Evolutionary conservation across 108 stramenopile species (phyloP).

Genomic region (Craspedostauros australis): DNA sequence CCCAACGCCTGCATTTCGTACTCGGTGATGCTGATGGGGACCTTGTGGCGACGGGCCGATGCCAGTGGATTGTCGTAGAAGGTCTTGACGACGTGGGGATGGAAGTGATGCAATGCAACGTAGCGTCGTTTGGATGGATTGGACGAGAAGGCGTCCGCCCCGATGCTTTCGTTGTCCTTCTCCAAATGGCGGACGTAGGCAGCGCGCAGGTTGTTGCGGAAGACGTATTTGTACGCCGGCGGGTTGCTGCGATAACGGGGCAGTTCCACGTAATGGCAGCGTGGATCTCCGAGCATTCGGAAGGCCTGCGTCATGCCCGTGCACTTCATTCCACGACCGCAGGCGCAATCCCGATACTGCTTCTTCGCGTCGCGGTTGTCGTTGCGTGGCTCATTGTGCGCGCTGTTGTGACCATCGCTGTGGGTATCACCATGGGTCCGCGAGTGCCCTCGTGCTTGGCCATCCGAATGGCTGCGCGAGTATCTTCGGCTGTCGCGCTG

Average conservation of each 20-base stretch:
- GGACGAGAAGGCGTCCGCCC: neutral
- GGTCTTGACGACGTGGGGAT: conserved; percentile 29
- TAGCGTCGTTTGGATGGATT: conserved; percentile 13
- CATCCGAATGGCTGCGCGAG: too few relatives aligned
- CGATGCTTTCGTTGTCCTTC: conserved; percentile 1
- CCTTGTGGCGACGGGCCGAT: conserved; percentile 15
- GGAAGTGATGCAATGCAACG: conserved; percentile 40
- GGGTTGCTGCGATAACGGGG: conserved; percentile 18
- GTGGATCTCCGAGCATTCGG: conserved; percentile 28
- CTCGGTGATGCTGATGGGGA: conserved; percentile 32
- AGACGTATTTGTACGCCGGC: conserved; percentile 19
- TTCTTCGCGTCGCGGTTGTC: too few relatives aligned
- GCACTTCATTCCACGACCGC: conserved; percentile 26
- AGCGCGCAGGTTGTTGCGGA: conserved; percentile 25
- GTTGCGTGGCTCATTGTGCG: too few relatives aligned
- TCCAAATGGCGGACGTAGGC: conserved; percentile 29
- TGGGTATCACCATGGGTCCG: too few relatives aligned
- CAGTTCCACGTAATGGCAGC: conserved; percentile 22
- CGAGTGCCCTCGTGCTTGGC: too few relatives aligned
- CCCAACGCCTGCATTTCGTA: conserved; percentile 16
- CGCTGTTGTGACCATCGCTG: too few relatives aligned
- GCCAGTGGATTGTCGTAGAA: conserved; percentile 26
- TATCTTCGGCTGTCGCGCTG: too few relatives aligned
- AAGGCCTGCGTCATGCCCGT: conserved; percentile 34
- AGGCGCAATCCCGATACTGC: conserved; percentile 16